A percentile compares a stretch with the other conserved stretches of the same genome.
These are phyloP conservation scores for Zymoseptoria crescenta DNA, from an alignment of 2,329 filamentous ascomycete species.

Conservation along the genomic window DNA sequence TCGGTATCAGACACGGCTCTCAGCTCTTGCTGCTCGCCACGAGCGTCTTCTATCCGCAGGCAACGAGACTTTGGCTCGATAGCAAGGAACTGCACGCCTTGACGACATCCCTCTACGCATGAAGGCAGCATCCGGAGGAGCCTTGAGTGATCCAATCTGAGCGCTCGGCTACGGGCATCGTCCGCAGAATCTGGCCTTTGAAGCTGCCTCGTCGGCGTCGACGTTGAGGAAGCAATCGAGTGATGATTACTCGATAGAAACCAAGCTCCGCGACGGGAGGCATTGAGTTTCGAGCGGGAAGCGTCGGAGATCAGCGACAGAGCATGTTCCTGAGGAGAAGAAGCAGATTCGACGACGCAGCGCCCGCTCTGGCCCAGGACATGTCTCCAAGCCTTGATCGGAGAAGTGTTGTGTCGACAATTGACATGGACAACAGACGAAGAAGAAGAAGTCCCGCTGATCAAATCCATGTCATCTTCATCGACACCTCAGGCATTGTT, in stretches of 20 bases:
- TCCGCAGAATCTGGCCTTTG: slow-evolving; percentile 1
- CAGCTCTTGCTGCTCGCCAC: too few species aligned
- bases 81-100: too few species aligned
- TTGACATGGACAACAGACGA: neutral
- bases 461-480: neutral
- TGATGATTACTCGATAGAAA: slow-evolving; percentile 17
- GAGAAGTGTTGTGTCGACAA: neutral
- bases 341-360: neutral
- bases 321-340: neutral
- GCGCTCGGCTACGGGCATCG: neutral
- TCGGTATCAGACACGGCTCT: neutral
- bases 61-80: too few species aligned
- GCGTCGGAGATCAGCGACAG: neutral
- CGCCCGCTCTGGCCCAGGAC: neutral
- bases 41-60: too few species aligned
- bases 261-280: neutral
- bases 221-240: slow-evolving; percentile 10
- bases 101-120: too few species aligned
- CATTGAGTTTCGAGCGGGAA: neutral
- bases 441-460: too few species aligned
- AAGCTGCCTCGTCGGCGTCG: neutral
- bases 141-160: too few species aligned
- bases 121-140: too few species aligned
- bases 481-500: neutral
- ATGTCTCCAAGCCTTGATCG: too few species aligned